These are phyloP conservation scores for Chlorencoelia australis DNA, from an alignment of 2,329 filamentous ascomycete species.

Conservation along the genomic window DNA sequence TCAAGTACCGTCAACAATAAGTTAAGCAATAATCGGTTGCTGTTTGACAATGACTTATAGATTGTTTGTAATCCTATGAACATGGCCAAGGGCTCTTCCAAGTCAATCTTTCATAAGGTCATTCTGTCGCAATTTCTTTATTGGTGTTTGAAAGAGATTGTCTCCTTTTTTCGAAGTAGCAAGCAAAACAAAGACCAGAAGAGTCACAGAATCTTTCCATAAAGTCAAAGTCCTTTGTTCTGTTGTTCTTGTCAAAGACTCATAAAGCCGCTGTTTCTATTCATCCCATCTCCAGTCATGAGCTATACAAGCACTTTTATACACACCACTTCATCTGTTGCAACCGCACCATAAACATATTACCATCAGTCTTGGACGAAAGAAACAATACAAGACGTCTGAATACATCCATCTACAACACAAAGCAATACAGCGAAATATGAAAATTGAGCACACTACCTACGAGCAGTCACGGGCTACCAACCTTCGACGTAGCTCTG, in stretches of 20 bases:
- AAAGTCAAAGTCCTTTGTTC: not conserved
- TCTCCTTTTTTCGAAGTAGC: too few relatives aligned
- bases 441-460: not conserved
- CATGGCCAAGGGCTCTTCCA: not conserved
- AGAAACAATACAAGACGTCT: not conserved
- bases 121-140: not conserved
- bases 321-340: not conserved
- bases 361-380: too few relatives aligned
- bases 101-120: not conserved
- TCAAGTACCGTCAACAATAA: too few relatives aligned
- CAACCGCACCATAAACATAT: too few relatives aligned
- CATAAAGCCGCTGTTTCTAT: not conserved
- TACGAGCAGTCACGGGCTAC: not conserved
- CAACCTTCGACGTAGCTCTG: not conserved
- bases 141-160: not conserved
- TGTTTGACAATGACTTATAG: not conserved
- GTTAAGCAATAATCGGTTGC: too few relatives aligned
- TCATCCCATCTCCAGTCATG: not conserved
- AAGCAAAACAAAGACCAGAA: too few relatives aligned
- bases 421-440: not conserved
- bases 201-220: not conserved
- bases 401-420: not conserved
- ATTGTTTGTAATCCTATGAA: not conserved
- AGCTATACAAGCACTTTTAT: not conserved
- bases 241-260: not conserved